phyloP scores from a whole-genome alignment of 768 basidiomycete species.

The Auricularia auricula-judae region DNA sequence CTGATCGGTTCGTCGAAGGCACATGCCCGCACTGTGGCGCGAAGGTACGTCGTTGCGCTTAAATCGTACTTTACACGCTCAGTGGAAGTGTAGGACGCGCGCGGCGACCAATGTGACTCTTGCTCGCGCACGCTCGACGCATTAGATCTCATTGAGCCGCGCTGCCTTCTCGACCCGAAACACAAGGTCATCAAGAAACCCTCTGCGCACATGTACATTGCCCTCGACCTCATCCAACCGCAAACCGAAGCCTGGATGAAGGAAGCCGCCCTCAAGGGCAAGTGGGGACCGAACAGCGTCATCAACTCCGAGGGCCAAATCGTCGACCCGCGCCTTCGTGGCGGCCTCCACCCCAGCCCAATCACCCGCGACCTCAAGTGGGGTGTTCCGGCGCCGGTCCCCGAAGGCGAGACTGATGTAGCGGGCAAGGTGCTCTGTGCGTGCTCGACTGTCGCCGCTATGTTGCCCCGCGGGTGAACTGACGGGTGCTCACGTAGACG shows the following conservation, averaged over 20 bases:
- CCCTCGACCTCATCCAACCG: conserved; percentile 73
- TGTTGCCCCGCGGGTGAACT: neutral
- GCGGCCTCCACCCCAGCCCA: conserved; percentile 78
- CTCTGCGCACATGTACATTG: conserved; percentile 87
- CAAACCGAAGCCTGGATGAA: conserved; percentile 83
- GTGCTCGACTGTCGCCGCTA: conserved; percentile 20
- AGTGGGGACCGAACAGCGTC: conserved; percentile 89
- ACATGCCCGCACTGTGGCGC: conserved; percentile 89
- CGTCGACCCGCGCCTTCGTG: conserved; percentile 78
- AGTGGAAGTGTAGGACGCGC: conserved; percentile 56
- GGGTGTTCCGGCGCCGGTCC: conserved; percentile 85
- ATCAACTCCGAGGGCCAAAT: conserved; percentile 83
- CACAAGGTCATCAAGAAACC: conserved; percentile 66
- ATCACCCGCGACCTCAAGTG: conserved; percentile 90
- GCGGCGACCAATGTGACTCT: conserved; percentile 95
- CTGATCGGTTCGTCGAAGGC: conserved; percentile 97
- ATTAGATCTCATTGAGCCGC: conserved; percentile 86
- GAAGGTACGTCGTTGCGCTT: conserved; percentile 38
- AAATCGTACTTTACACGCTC: neutral
- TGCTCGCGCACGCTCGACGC: conserved; percentile 91
- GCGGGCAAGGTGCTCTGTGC: conserved; percentile 88
- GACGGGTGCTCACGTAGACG: conserved; percentile 41
- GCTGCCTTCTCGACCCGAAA: conserved; percentile 76
- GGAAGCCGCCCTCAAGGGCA: conserved; percentile 63
- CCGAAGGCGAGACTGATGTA: conserved; percentile 64